These are phyloP conservation scores for Parastagonospora nodorum DNA, from an alignment of 2,329 filamentous ascomycete genomes.

Conservation along the genomic window DNA sequence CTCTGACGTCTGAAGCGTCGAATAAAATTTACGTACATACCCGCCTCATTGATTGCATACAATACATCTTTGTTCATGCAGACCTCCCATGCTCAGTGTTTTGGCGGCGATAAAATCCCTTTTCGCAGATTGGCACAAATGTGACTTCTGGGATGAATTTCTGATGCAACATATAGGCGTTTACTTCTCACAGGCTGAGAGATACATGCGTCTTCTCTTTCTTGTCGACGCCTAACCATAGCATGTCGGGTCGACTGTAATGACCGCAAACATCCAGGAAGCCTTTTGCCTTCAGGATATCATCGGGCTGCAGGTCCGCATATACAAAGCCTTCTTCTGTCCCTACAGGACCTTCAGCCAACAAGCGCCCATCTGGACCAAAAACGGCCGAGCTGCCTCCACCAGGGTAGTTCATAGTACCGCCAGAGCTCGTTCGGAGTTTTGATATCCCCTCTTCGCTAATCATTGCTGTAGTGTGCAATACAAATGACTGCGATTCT, in stretches of 20 bases:
- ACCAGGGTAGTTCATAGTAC: conserved; percentile 51
- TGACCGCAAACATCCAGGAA: conserved; percentile 57
- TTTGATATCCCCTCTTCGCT: conserved; percentile 50
- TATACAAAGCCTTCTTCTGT: conserved; percentile 57
- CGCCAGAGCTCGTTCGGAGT: conserved; percentile 50
- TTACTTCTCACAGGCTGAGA: too few species aligned
- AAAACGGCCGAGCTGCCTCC: conserved; percentile 57
- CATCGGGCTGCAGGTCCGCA: conserved; percentile 57
- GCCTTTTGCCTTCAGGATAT: conserved; percentile 48
- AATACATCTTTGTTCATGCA: too few species aligned
- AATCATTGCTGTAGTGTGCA: conserved; percentile 58
- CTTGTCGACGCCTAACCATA: conserved; percentile 55
- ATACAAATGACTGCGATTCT: conserved; percentile 61
- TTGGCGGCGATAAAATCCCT: too few species aligned
- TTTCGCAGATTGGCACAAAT: too few species aligned
- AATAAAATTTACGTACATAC: background rate
- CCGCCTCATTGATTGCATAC: too few species aligned
- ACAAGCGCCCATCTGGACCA: conserved; percentile 57
- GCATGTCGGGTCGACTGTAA: conserved; percentile 57
- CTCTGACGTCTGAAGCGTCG: background rate
- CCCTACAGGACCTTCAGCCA: conserved; percentile 48
- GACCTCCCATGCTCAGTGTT: too few species aligned
- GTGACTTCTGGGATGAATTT: too few species aligned
- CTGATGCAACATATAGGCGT: too few species aligned
- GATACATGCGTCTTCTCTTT: conserved; percentile 34